phyloP scores from a whole-genome alignment of 2,329 filamentous ascomycete genomes.

The Alternaria gaisen region DNA sequence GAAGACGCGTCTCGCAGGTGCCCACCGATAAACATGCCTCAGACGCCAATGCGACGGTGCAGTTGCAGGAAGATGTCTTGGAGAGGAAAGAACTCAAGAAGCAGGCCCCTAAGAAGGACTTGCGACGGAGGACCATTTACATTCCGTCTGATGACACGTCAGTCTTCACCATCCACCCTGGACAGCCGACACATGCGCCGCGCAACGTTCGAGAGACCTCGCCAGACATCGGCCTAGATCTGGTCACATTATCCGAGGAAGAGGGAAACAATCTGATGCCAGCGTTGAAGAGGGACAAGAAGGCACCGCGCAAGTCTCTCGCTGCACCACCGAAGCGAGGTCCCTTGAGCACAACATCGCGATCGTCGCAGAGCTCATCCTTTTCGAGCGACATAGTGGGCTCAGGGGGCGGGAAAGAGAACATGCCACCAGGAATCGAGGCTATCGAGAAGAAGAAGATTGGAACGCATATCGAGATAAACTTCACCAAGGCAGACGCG shows the following conservation, averaged over 20 bases:
- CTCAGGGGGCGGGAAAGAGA: constrained; percentile 69
- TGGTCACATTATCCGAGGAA: constrained; percentile 52
- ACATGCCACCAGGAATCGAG: constrained; percentile 63
- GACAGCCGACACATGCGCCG: constrained; percentile 45
- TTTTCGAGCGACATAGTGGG: constrained; percentile 59
- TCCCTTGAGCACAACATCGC: constrained; percentile 58
- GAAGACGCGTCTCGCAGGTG: constrained; percentile 50
- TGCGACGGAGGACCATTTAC: constrained; percentile 60
- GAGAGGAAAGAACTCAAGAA: constrained; percentile 45
- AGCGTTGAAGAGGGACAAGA: constrained; percentile 45
- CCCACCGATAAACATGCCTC: constrained; percentile 34
- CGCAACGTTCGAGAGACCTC: constrained; percentile 43
- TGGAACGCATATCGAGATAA: constrained; percentile 42
- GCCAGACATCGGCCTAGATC: constrained; percentile 50
- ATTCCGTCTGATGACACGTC: constrained; percentile 62
- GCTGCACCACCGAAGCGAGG: constrained; percentile 59
- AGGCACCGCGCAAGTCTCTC: constrained; percentile 52
- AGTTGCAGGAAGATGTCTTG: constrained; percentile 41
- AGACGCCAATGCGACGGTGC: constrained; percentile 41
- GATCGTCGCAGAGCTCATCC: constrained; percentile 52
- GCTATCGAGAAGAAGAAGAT: constrained; percentile 36
- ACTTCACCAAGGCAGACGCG: constrained; percentile 40
- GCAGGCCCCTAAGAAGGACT: constrained; percentile 50
- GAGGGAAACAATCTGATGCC: constrained; percentile 43
- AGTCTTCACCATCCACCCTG: constrained; percentile 61